These are phyloP conservation scores for Trapa bicornis DNA, from an alignment of 345 rosid genomes.

Conservation along the genomic window DNA sequence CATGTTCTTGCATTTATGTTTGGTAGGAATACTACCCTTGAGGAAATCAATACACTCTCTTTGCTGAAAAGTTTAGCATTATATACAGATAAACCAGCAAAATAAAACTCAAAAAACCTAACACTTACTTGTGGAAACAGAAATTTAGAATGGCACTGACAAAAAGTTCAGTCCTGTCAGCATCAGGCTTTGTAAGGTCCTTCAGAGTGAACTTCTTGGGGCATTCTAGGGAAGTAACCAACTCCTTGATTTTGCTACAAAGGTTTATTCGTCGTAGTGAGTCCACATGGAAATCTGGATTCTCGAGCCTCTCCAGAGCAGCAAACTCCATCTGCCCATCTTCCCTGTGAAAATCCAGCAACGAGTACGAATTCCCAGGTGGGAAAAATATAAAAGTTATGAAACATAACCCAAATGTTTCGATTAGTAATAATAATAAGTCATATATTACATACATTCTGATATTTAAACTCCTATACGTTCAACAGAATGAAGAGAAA, in stretches of 20 bases:
- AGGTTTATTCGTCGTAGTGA: conserved; percentile 36
- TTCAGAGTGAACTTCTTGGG: conserved; percentile 44
- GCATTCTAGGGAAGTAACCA: conserved; percentile 34
- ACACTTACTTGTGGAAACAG: conserved; percentile 58
- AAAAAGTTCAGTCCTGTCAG: conserved; percentile 51
- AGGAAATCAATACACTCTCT: neutral
- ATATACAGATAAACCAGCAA: neutral
- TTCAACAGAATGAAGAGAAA: neutral
- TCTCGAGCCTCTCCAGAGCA: conserved; percentile 73
- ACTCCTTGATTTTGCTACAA: conserved; percentile 32
- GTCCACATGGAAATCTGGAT: conserved; percentile 60
- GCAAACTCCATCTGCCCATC: conserved; percentile 72
- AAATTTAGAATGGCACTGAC: conserved; percentile 72
- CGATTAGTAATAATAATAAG: neutral
- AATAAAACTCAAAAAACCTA: neutral
- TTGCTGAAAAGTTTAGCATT: neutral
- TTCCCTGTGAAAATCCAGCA: conserved; percentile 33
- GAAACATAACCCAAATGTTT: neutral
- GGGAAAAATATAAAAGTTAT: neutral
- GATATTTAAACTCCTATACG: neutral
- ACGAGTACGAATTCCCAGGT: neutral
- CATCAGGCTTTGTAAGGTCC: conserved; percentile 57
- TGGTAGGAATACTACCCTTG: neutral
- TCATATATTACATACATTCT: neutral
- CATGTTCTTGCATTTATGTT: neutral